Evolutionary conservation across 140 eudicot species (phyloP).

Genomic region (Anethum foeniculum): DNA sequence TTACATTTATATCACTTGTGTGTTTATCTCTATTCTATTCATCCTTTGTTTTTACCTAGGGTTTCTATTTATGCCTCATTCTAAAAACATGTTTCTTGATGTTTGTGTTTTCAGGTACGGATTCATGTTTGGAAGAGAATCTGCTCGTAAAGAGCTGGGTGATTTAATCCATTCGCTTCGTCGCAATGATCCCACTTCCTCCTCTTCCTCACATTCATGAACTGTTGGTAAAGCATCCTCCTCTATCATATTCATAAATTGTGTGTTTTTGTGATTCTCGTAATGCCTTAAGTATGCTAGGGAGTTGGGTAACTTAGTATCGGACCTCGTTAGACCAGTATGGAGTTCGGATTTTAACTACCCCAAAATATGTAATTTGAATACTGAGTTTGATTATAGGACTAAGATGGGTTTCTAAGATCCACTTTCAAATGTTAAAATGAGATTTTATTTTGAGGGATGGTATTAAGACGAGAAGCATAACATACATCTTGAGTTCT

Average conservation of each 20-base stretch:
- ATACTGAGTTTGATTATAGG: neutral
- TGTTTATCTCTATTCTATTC: neutral
- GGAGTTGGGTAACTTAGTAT: neutral
- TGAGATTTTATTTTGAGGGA: neutral
- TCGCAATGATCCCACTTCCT: constrained; percentile 30
- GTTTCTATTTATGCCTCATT: neutral
- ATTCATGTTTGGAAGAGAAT: constrained; percentile 92
- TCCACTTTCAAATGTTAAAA: too few relatives aligned
- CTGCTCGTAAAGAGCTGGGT: constrained; percentile 72
- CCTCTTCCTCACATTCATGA: constrained; percentile 40
- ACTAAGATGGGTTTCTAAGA: neutral
- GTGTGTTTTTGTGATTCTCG: too few relatives aligned
- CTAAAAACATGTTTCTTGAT: neutral
- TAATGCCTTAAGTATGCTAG: too few relatives aligned
- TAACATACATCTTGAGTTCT: too few relatives aligned
- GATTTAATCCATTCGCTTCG: constrained; percentile 68
- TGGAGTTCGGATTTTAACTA: too few relatives aligned
- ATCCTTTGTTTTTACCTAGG: neutral
- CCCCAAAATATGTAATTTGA: too few relatives aligned
- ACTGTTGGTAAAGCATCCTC: constrained; percentile 16
- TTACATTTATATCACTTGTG: too few relatives aligned
- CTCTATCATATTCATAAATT: too few relatives aligned
- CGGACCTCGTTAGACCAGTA: neutral
- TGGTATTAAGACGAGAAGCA: too few relatives aligned
- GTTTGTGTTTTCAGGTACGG: constrained; percentile 53